phyloP scores from a whole-genome alignment of 1,284 basidiomycete species.

The Cerrena zonata region DNA sequence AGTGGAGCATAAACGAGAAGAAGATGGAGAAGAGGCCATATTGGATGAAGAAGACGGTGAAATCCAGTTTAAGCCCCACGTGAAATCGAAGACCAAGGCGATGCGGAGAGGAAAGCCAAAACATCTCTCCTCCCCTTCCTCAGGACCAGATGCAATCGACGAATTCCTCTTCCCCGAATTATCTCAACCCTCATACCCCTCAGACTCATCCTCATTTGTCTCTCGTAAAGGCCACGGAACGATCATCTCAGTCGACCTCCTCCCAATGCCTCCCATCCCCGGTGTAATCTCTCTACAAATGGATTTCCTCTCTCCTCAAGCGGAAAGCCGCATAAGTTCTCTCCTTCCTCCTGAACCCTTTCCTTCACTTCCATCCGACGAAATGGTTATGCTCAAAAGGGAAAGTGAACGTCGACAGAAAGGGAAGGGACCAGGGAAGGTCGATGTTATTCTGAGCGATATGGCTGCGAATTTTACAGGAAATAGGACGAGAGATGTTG shows the following conservation, averaged over 20 bases:
- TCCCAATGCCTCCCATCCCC: conserved; percentile 59
- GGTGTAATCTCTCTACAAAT: conserved; percentile 67
- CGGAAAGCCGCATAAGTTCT: conserved; percentile 42
- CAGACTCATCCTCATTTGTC: not conserved
- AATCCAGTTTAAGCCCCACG: not conserved
- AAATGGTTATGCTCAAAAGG: not conserved
- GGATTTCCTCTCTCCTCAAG: conserved; percentile 66
- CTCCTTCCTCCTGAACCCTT: conserved; percentile 36
- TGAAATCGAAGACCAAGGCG: not conserved
- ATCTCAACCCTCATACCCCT: not conserved
- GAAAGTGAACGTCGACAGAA: conserved; percentile 14
- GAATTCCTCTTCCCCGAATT: not conserved
- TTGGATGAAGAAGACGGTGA: not conserved
- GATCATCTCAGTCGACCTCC: conserved; percentile 71
- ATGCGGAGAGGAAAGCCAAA: not conserved
- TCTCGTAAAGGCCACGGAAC: conserved; percentile 37
- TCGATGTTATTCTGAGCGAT: conserved; percentile 71
- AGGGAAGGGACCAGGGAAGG: conserved; percentile 35
- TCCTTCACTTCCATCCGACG: not conserved
- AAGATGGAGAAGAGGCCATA: conserved; percentile 2
- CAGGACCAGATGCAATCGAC: conserved; percentile 8
- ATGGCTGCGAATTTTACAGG: conserved; percentile 74
- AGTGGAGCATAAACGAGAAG: conserved; percentile 2
- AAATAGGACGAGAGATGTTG: conserved; percentile 52
- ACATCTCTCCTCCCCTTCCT: not conserved